phyloP scores from a whole-genome alignment of 768 basidiomycete genomes.

The Sutorius australiensis region DNA sequence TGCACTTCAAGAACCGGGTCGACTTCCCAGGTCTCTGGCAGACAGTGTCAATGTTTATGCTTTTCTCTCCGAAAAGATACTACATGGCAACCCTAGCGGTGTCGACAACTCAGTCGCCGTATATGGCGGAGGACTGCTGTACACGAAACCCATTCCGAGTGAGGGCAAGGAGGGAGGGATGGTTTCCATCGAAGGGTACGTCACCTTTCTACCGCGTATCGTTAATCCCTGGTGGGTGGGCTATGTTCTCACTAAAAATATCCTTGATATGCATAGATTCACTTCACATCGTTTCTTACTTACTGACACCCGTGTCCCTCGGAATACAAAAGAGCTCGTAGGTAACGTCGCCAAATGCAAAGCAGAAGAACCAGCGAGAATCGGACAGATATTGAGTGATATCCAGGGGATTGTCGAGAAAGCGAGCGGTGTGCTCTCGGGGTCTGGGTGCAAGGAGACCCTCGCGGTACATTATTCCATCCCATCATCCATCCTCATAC shows the following conservation, averaged over 20 bases:
- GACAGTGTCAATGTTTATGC: slow-evolving; percentile 90
- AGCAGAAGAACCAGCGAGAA: slow-evolving; percentile 77
- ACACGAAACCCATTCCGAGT: slow-evolving; percentile 61
- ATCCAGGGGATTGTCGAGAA: slow-evolving; percentile 87
- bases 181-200: slow-evolving; percentile 82
- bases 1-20: slow-evolving; percentile 42
- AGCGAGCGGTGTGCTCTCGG: slow-evolving; percentile 70
- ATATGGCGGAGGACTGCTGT: slow-evolving; percentile 88
- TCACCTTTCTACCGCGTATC: slow-evolving; percentile 4
- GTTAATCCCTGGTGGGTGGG: not conserved
- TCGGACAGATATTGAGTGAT: slow-evolving; percentile 68
- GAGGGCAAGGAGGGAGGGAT: slow-evolving; percentile 74
- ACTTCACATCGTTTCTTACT: slow-evolving; percentile 86
- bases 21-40: slow-evolving; percentile 59
- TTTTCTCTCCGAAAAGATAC: slow-evolving; percentile 90
- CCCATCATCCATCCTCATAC: not conserved
- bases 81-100: slow-evolving; percentile 96
- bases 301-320: slow-evolving; percentile 88
- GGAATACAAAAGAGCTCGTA: slow-evolving; percentile 93
- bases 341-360: slow-evolving; percentile 81
- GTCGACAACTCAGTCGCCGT: slow-evolving; percentile 95
- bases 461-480: slow-evolving; percentile 50
- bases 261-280: slow-evolving; percentile 52
- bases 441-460: slow-evolving; percentile 28
- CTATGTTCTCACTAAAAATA: slow-evolving; percentile 6